Evolutionary conservation across 306 rosid genomes (phyloP), one percentile per base, ranked within the genome.

Genomic region (Dalbergia cochinchinensis): DNA sequence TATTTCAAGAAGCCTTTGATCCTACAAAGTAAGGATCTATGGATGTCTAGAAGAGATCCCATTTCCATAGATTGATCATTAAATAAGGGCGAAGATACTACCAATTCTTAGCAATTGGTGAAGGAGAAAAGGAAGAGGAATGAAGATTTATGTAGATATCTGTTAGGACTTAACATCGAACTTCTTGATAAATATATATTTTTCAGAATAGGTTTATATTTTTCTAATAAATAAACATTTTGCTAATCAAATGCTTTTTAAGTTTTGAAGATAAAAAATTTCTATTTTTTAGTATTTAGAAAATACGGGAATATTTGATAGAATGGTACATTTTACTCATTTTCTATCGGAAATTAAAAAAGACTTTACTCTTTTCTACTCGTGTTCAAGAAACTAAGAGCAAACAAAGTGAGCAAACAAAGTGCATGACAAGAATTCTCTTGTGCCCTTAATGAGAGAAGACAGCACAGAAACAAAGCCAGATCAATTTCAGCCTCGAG

Each of bases 401-500:
- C 41, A 4, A 54, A 55, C 58, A 66, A 65, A 53, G 39, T 13
- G 60, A 37, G 41, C 41, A 4, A 54, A 55, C 58, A 66, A 65
- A 53, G 39, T 13, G 60, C 68, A 41, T 55, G 20, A 26, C 5
- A 22, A 55, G 44, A 55, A 78, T 78, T 67, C 67, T 57, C 75
- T n/a, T 15, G 14, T 20, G 37, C 0, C 14, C 57, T 60, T 47
- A 53, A 68, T 11, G 53, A 45, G 33, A 33, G 16, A 12, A 58
- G 66, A 78, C 4, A 42, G 35, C 66, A 18, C 72, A 66, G 4
- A 55, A 78, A 41, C 62, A 15, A 35, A 51, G 54, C 34, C 44
- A 41, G 69, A 68, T 65, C 74, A 65, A 65, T 65, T 19, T 65
- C 26, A 37, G 80, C 20, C 51, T 47, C 14, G 11, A 10, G 63